Conservation (phyloP, 2,329 filamentous ascomycete species). For the Dissoconium aciculare region DNA sequence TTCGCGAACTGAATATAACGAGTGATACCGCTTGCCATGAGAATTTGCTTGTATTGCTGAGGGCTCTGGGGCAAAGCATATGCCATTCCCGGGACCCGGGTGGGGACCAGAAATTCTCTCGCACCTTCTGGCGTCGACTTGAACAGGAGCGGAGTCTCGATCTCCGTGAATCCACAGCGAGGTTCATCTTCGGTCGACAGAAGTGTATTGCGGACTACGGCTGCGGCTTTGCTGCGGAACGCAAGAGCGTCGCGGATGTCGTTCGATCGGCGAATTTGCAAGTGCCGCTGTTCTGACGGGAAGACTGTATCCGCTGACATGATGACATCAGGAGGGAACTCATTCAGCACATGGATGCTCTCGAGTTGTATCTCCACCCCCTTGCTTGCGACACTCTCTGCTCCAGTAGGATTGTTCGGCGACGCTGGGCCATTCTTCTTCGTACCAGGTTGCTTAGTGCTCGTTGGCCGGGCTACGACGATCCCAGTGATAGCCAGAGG, state of each 20-base stretch:
- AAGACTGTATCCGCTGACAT: slow-evolving; percentile 62
- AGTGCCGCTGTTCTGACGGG: slow-evolving; percentile 57
- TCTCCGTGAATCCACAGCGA: slow-evolving; percentile 66
- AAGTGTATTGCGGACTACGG: slow-evolving; percentile 41
- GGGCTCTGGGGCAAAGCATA: slow-evolving; percentile 93
- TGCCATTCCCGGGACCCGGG: slow-evolving; percentile 55
- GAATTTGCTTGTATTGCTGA: slow-evolving; percentile 95
- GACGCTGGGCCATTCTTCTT: slow-evolving; percentile 14
- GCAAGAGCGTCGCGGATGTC: slow-evolving; percentile 52
- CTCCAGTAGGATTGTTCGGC: no score
- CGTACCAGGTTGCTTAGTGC: not conserved
- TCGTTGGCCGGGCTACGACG: slow-evolving; percentile 23
- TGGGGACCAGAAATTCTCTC: slow-evolving; percentile 85
- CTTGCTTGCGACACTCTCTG: no score
- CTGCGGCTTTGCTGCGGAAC: slow-evolving; percentile 50
- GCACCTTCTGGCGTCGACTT: slow-evolving; percentile 96
- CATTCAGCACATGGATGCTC: slow-evolving; percentile 52
- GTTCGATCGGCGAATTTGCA: slow-evolving; percentile 66
- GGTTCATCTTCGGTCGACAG: slow-evolving; percentile 34
- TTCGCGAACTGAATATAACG: slow-evolving; percentile 85
- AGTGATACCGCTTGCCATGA: slow-evolving; percentile 77
- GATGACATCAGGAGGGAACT: slow-evolving; percentile 60
- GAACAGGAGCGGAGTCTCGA: slow-evolving; percentile 89
- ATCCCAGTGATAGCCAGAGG: slow-evolving; percentile 41
- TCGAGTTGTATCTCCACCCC: slow-evolving; percentile 48